These are phyloP conservation scores for Lactifluus pinguis DNA, from an alignment of 768 basidiomycete genomes.

Conservation along the genomic window DNA sequence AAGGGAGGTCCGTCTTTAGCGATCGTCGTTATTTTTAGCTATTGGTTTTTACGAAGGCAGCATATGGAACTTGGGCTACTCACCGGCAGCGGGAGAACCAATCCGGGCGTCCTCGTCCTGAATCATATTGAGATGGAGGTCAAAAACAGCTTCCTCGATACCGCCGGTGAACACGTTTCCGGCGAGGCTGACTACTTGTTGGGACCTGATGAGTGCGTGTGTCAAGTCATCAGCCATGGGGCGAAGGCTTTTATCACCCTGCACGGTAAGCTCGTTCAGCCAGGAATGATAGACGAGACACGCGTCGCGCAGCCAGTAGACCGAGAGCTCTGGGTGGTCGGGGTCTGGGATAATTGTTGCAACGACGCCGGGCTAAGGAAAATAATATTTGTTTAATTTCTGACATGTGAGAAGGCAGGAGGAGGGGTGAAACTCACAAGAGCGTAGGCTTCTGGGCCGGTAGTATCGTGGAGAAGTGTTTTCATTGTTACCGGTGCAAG, in stretches of 20 bases:
- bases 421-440: neutral
- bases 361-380: neutral
- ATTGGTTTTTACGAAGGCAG: neutral
- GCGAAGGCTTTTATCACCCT: slow-evolving; percentile 8
- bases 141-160: slow-evolving; percentile 8
- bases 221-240: slow-evolving; percentile 4
- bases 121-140: slow-evolving; percentile 1
- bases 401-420: neutral
- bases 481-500: neutral
- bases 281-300: slow-evolving; percentile 9
- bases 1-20: slow-evolving; percentile 4
- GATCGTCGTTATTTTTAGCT: neutral
- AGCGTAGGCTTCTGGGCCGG: slow-evolving; percentile 8
- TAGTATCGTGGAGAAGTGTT: slow-evolving; percentile 10
- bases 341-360: slow-evolving; percentile 4
- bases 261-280: slow-evolving; percentile 8
- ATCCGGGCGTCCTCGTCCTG: neutral
- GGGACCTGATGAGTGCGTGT: slow-evolving; percentile 8
- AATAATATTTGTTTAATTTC: neutral
- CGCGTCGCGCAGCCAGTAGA: slow-evolving; percentile 12
- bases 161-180: slow-evolving; percentile 12
- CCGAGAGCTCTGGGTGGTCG: slow-evolving; percentile 5
- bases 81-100: slow-evolving; percentile 12
- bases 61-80: neutral
- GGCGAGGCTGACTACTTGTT: slow-evolving; percentile 6